Evolutionary conservation across 495 filamentous ascomycete genomes (phyloP).

Genomic region (Lasiosphaeria miniovina): DNA sequence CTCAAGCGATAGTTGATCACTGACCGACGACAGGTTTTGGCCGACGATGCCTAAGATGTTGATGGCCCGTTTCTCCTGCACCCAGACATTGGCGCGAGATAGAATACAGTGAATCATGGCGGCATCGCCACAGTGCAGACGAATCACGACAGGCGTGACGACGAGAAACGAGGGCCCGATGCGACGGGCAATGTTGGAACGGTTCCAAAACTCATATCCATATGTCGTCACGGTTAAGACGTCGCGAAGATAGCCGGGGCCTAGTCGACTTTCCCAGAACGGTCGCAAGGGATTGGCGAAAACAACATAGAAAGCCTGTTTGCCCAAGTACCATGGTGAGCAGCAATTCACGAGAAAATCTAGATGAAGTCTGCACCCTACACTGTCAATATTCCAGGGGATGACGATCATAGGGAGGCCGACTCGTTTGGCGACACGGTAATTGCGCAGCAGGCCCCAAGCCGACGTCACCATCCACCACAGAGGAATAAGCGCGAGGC

Average conservation of each 20-base stretch:
- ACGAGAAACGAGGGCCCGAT: slow-evolving; percentile 26
- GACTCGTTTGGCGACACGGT: too few species aligned
- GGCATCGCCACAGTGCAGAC: slow-evolving; percentile 29
- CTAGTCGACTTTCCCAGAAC: slow-evolving; percentile 14
- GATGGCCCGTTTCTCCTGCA: slow-evolving; percentile 19
- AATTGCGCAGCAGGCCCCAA: too few species aligned
- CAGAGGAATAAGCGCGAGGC: too few species aligned
- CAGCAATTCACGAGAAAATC: too few species aligned
- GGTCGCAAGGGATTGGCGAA: slow-evolving; percentile 20
- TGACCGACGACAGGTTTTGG: slow-evolving; percentile 25
- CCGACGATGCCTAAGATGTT: slow-evolving; percentile 31
- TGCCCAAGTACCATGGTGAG: too few species aligned
- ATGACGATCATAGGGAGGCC: too few species aligned
- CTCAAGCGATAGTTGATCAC: too few species aligned
- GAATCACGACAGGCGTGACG: slow-evolving; percentile 26
- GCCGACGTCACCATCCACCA: too few species aligned
- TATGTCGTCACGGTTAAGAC: slow-evolving; percentile 18
- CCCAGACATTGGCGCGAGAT: slow-evolving; percentile 31
- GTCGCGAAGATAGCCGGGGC: slow-evolving; percentile 16
- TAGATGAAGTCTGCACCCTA: too few species aligned
- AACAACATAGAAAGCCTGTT: slow-evolving; percentile 12
- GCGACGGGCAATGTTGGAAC: slow-evolving; percentile 15
- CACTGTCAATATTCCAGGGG: too few species aligned
- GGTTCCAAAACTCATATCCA: slow-evolving; percentile 33
- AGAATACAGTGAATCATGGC: slow-evolving; percentile 23